Percentiles rank a stretch among this genome's conserved stretches.
phyloP scores from a whole-genome alignment of 2,329 filamentous ascomycete genomes.

The Arthrocladium fulminans region DNA sequence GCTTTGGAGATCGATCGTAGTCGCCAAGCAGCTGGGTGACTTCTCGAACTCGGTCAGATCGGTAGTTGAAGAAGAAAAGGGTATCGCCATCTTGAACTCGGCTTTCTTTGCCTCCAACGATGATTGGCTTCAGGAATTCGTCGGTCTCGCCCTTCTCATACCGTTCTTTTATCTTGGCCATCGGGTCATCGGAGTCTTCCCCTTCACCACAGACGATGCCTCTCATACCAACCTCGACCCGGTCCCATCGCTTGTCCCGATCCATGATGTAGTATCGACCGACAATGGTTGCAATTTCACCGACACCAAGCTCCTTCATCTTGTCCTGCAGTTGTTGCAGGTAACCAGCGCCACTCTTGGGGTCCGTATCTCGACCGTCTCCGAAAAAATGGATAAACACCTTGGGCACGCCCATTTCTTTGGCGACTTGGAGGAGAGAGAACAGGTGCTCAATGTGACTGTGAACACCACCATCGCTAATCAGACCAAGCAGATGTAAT shows the following conservation, averaged over 20 bases:
- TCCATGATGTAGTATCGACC: constrained; percentile 99
- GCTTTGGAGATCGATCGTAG: constrained; percentile 79
- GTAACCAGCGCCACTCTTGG: constrained; percentile 82
- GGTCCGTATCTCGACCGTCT: constrained; percentile 94
- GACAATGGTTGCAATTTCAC: constrained; percentile 84
- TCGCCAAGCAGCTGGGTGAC: constrained; percentile 79
- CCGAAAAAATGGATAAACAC: constrained; percentile 99
- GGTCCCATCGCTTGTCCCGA: constrained; percentile 98
- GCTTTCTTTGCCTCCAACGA: constrained; percentile 75
- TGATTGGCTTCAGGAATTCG: constrained; percentile 97
- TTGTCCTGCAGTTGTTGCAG: constrained; percentile 77
- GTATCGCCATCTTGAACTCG: constrained; percentile 88
- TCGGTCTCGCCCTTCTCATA: constrained; percentile 86
- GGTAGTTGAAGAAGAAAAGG: constrained; percentile 99
- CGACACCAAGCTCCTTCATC: constrained; percentile 72
- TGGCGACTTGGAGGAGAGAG: constrained; percentile 78
- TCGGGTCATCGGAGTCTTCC: constrained; percentile 72
- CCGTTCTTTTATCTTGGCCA: constrained; percentile 75
- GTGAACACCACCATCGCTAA: constrained; percentile 95
- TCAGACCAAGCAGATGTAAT: constrained; percentile 81
- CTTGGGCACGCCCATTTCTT: constrained; percentile 75
- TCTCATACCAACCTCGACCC: constrained; percentile 81
- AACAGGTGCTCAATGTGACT: constrained; percentile 91
- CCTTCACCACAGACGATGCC: constrained; percentile 79
- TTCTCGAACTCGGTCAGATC: constrained; percentile 92